Evolutionary conservation across 129 eudicot genomes (phyloP), one percentile per base, ranked within the genome.

Genomic region (Smallanthus sonchifolius): DNA sequence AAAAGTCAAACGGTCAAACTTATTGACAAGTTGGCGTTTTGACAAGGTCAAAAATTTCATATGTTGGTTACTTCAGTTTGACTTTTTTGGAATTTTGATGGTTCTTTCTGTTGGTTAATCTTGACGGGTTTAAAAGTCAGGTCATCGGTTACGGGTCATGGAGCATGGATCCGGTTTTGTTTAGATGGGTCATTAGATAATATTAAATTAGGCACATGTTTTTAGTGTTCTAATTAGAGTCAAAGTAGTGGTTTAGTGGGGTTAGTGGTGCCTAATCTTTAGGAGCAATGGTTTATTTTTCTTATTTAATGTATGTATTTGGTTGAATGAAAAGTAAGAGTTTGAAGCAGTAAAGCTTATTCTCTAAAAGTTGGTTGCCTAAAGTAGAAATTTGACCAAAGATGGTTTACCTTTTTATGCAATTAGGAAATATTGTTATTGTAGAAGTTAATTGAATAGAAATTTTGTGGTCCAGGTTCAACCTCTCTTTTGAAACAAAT

Each of bases 401-500:
- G 56, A 49, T 49, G 56, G 56, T 16, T 49, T 45, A 38, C 5
- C 17, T 49, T 49, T 49, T 49, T 49, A 49, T 49, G 56, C 24
- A 49, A 4, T 15, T 49, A 10, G 65, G 10, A 57, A 28, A 57
- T 57, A 57, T 24, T 57, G 37, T 10, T 7, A 28, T 32, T 10
- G 42, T 14, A 32, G 8, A 3, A 61, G 40, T 32, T 61, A 34
- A 14, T 34, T 61, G 4, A 32, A 34, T 61, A 6, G 67, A 61
- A 32, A 34, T 61, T 10, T 61, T 34, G 42, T 32, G 10, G 20
- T 61, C 40, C 40, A 61, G 67, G 67, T 87, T 83, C 79, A 86
- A 90, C 62, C 79, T 94, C 35, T 72, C 88, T 40, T 88, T 81
- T 77, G 77, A 88, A 77, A 86, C 82, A 78, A 66, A 74, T 64